Base-by-base conservation (phyloP, 2,329 filamentous ascomycete species). In the Microdochium trichocladiopsis region DNA sequence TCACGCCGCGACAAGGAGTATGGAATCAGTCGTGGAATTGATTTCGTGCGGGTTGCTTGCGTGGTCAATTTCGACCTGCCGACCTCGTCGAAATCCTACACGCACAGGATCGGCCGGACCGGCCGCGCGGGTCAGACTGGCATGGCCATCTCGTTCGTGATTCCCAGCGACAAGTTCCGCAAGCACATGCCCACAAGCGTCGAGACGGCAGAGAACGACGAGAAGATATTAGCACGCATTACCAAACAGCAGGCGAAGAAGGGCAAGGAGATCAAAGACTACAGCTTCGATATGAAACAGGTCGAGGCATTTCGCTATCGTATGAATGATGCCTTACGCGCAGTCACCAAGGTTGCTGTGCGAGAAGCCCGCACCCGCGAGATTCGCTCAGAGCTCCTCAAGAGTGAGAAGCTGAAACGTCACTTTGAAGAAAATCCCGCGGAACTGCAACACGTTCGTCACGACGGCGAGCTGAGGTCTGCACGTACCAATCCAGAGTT, bases 61-160 rank as follows among this genome's bases (percentile, higher is more conserved):
- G 92, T 99, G 23, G 83, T 99, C 66, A 99, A 99, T 73, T 99
- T 99, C 68, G 94, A 99, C 69, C 84, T 99, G 16, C 94, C 94
- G 1, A 83, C 84, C 16, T 87, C 86, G 9, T 87, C 90, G 36
- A 95, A 90, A 66, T 95, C 90, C 9, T 99, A 99, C 69, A 95
- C 89, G n/a, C 94, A 99, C 71, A 86, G 94, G 51, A 95, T 99
- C 62, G 94, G 94, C 28, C 85, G 94, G 28, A 99, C 94, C 5
- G 94, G 90, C 1, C 83, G 94, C 55, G 94, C 92, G 2, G 93
- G 92, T 11, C 90, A 95, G 65, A 85, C 88, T 1, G 94, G 94
- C 54, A 97, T 96, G 80, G 91, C 94, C 0, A 79, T 99, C n/a
- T 96, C 91, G 10, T 96, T 99, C 68, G 88, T 95, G 50, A 80